Evolutionary conservation across 352 stramenopile genomes (phyloP), one percentile per base, ranked within the genome.

Genomic region (Phytopythium chamaehyphon): DNA sequence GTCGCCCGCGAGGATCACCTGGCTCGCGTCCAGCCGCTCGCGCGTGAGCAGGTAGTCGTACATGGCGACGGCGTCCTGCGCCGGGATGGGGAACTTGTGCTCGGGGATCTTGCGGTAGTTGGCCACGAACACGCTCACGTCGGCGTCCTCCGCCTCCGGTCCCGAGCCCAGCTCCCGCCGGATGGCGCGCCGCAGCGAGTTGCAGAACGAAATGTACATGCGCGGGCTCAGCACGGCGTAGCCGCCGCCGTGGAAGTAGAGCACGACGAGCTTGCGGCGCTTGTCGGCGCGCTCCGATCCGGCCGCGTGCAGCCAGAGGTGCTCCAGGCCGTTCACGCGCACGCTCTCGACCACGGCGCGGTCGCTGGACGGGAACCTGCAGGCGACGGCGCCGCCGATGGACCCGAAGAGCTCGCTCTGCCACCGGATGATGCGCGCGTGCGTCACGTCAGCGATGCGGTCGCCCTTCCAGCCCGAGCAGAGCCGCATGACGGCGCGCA

Each of bases 71-170:
- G 57, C 59, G 49, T 83, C 73, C 15, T 76, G 47, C 2, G 59
- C 49, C 31, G 71, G 64, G 2, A 66, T 47, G 12, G 73, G 73
- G 45, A 74, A 81, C 46, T 57, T 62, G 55, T 69, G 47, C 55
- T 76, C 71, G n/a, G 73, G 73, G 12, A 63, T 49, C 43, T 81
- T 81, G 36, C 59, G 69, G 46, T 81, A 83, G 57, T 79, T 83
- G 10, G 64, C 67, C 19, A 81, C 37, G 22, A 81, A 62, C 18
- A 81, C 59, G 37, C 81, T 61, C 2, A 83, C 64, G 6, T 64
- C 48, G 24, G 69, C 47, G 10, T 61, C 54, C 16, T 18, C 35
- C 2, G 43, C 48, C n/a, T n/a, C n/a, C n/a, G n/a, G n/a, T n/a
- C n/a, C n/a, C 2, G 35, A 42, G 6, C 23, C 23, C 4, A 76